Evolutionary conservation across 2,329 filamentous ascomycete species (phyloP).

Genomic region (Allantophomopsis cytisporea): DNA sequence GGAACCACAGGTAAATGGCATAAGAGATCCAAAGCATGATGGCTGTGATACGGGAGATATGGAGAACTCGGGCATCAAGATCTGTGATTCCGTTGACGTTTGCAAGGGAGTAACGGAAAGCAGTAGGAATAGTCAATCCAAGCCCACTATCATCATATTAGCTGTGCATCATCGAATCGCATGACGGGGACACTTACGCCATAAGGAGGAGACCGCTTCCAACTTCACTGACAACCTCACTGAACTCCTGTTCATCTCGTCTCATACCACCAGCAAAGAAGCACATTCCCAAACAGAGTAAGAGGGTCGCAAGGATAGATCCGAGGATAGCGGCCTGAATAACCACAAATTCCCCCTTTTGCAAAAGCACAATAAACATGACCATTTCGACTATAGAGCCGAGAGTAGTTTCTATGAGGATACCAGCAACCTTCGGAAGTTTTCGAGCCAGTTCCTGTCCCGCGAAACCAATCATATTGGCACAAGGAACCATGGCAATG

Average conservation of each 20-base stretch:
- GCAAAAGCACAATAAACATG: conserved; percentile 65
- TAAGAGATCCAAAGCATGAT: conserved; percentile 61
- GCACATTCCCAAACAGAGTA: conserved; percentile 67
- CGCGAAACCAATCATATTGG: conserved; percentile 63
- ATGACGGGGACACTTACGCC: conserved; percentile 39
- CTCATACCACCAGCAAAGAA: conserved; percentile 65
- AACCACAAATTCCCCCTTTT: conserved; percentile 43
- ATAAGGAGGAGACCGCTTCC: conserved; percentile 67
- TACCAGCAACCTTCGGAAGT: conserved; percentile 57
- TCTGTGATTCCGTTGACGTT: conserved; percentile 18
- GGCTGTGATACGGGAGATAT: conserved; percentile 58
- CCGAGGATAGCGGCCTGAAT: conserved; percentile 76
- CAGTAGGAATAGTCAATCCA: conserved; percentile 26
- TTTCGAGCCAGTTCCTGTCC: conserved; percentile 62
- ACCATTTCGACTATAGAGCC: conserved; percentile 73
- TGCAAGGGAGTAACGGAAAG: conserved; percentile 34
- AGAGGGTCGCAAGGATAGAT: conserved; percentile 68
- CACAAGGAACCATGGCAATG: conserved; percentile 64
- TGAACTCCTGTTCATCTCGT: conserved; percentile 57
- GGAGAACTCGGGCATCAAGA: conserved; percentile 38
- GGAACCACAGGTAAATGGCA: conserved; percentile 54
- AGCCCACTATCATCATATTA: conserved; percentile 24
- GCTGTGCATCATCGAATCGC: background rate
- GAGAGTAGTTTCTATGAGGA: conserved; percentile 47
- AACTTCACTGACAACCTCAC: conserved; percentile 64